Base-by-base conservation (phyloP, 176 grass and related monocot genomes). In the Aechmea fasciata region DNA sequence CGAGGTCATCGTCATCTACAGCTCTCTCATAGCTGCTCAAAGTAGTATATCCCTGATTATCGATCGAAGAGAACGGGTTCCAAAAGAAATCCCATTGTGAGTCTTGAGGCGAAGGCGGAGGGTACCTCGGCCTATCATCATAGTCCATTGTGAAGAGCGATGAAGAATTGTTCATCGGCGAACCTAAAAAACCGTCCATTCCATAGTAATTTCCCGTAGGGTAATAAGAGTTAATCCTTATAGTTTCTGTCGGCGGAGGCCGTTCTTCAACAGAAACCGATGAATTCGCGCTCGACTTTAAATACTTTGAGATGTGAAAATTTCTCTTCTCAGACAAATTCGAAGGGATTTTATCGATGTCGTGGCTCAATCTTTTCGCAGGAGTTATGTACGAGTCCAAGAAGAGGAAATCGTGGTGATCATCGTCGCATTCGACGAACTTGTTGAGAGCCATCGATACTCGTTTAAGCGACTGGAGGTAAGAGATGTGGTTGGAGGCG, bases 61-160 rank as follows among this genome's bases (percentile, higher is more conserved):
- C 94, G 41, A 88, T 23, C 9, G 87, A 88, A 1, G 82, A 88
- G 75, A 93, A 99, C 10, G 94, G 94, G 29, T 93, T 93, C 94
- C 94, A 93, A 57, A 99, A 90, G 47, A 78, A 90, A 57, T 99
- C 90, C 94, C 94, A 99, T 9, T 71, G 77, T 26, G 89, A 87
- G 55, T 90, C 80, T 77, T 93, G 84, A 50, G 87, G 84, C 52
- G 94, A 84, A 0, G 74, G 65, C 19, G 87, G 77, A 48, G 89
- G 82, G 64, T 87, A 85, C 63, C 57, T 71, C 47, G 86, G 76
- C 28, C 81, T 80, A 67, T 85, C 81, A 84, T 87, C 78, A 59
- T 81, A 65, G 33, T 41, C 33, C 33, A 41, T 15, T 19, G 15
- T 61, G 55, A 19, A 61, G 55, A 61, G 2, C 15, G 72, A 83